These are phyloP conservation scores for Xylariaceae sp. DNA, from an alignment of 2,329 filamentous ascomycete genomes.

Conservation along the genomic window DNA sequence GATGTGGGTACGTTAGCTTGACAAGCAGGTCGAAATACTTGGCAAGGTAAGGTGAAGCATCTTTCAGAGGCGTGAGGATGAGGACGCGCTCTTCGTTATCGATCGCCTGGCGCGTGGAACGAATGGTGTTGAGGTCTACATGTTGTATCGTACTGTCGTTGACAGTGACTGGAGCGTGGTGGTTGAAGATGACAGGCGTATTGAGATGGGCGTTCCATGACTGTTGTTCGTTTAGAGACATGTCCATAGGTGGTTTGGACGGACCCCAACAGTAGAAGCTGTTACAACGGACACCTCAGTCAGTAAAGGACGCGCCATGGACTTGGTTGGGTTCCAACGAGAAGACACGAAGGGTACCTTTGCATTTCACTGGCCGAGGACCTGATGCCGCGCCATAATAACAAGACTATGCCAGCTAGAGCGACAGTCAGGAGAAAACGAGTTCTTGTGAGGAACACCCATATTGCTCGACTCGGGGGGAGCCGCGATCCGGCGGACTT, in stretches of 20 bases:
- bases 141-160: slow-evolving; percentile 80
- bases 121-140: slow-evolving; percentile 84
- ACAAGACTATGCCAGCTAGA: slow-evolving; percentile 71
- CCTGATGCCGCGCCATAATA: slow-evolving; percentile 88
- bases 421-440: slow-evolving; percentile 78
- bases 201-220: slow-evolving; percentile 88
- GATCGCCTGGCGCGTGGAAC: slow-evolving; percentile 79
- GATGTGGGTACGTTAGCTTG: slow-evolving; percentile 90
- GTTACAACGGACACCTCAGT: slow-evolving; percentile 31
- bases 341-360: slow-evolving; percentile 63
- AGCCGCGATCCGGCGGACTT: slow-evolving; percentile 84
- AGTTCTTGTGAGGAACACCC: slow-evolving; percentile 75
- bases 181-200: slow-evolving; percentile 95
- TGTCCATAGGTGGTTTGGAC: slow-evolving; percentile 92
- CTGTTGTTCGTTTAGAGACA: slow-evolving; percentile 88
- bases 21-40: slow-evolving; percentile 94
- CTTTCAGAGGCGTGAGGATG: slow-evolving; percentile 90
- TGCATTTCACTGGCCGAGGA: slow-evolving; percentile 86
- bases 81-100: slow-evolving; percentile 86
- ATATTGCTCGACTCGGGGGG: slow-evolving; percentile 76
- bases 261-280: slow-evolving; percentile 99
- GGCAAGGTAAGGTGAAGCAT: slow-evolving; percentile 80
- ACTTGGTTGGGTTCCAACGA: slow-evolving; percentile 3
- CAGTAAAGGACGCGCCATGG: slow-evolving; percentile 24
- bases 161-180: slow-evolving; percentile 85